Base-by-base conservation (phyloP, 768 basidiomycete species). In the Lentinula detonsa region DNA sequence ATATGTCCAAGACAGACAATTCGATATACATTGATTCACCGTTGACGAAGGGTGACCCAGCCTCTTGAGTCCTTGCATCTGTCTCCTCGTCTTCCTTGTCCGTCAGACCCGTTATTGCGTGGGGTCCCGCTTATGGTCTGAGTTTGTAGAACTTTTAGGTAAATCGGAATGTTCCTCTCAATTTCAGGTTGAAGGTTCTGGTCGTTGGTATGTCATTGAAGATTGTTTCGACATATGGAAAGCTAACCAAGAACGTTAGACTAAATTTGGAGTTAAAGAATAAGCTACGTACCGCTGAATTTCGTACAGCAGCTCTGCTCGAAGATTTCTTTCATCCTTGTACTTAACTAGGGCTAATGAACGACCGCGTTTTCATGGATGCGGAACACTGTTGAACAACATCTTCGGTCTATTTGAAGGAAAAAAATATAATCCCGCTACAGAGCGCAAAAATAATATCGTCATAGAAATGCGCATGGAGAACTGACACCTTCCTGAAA, bases 181-280 rank as follows among this genome's bases (percentile, higher is more conserved):
- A 9, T 52, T 73, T 76, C 50, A 86, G 74, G 42, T 71, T 74
- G 57, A 66, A 85, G 82, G 13, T 74, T 63, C 10, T 73, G 66
- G 62, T 86, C 81, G 78, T 72, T 57, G 75, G 76, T 3, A 78
- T 72, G 46, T 82, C 83, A 37, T 74, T 75, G 2, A 84, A 81
- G 9, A 86, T 85, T 16, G 86, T 83, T 63, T 88, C 86, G 33
- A 88, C 78, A 31, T 87, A 73, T 16, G 87, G 86, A 70, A 84
- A 88, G 61, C 88, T 88, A 67, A 48, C 67, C 68, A 54, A 70
- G 68, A 66, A 66, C 39, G 51, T 52, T 56, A 59, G 52, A 57
- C n/a, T 56, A 23, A 42, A 10, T 8, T 43, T 2, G 16, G 0
- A 15, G 9, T 7, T 16, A 43, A 40, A 28, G 28, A 28, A 10